Evolutionary conservation across 2,329 filamentous ascomycete genomes (phyloP), one percentile per base, ranked within the genome.

Genomic region (Emergomyces orientalis): DNA sequence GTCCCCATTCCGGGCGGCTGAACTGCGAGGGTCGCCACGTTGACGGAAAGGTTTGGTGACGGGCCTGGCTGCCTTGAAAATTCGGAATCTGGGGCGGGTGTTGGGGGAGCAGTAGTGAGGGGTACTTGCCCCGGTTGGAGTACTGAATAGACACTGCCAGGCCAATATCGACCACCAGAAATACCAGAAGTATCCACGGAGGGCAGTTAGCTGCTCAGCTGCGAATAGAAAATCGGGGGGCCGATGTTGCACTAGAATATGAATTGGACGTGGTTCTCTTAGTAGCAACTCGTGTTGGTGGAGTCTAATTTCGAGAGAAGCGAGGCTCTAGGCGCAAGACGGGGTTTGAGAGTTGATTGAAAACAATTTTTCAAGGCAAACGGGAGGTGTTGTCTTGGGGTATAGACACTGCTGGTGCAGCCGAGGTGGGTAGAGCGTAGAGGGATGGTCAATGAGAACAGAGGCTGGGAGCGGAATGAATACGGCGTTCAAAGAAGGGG

Each of bases 21-120:
- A 70, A 83, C 79, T 72, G 84, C 82, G 70, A 84, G 81, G 73
- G 84, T 80, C 79, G 84, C 84, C 84, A 87, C 82, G 77, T 79
- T 85, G 79, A 75, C 80, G 76, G 78, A 67, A 39, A 66, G 77
- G 69, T 80, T 75, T 73, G 74, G 74, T 61, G 71, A 69, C 71
- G 72, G 75, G 72, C 72, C 72, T 69, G 70, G 70, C 71, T 76
- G 76, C 70, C 77, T 70, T 64, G 67, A 75, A 70, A 69, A 65
- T 54, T 77, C 76, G 70, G 71, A 68, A 75, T 72, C 66, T 73
- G 74, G 61, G 62, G 72, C 72, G 63, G 77, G 74, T 62, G 76
- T 74, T 68, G 73, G 76, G 67, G 73, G 72, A 55, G 76, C 67
- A 60, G 74, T 74, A 62, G 74, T 70, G 68, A 76, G 69, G 65